These are phyloP conservation scores for Hysterium pulicare DNA, from an alignment of 2,329 filamentous ascomycete genomes.

Conservation along the genomic window DNA sequence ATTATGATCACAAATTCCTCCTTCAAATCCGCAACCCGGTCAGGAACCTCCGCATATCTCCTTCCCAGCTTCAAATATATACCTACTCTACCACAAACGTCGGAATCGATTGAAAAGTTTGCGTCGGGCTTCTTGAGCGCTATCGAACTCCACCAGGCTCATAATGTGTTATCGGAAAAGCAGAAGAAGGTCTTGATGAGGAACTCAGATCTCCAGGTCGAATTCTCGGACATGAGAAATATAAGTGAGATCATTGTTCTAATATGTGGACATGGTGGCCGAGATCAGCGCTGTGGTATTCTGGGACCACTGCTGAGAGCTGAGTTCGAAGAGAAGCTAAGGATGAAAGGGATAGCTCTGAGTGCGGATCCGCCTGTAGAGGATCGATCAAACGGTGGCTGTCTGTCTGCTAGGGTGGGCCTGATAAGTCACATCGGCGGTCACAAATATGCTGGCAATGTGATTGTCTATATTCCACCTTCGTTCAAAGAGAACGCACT, in stretches of 20 bases:
- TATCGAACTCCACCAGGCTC: conserved; percentile 57
- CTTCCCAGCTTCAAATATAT: conserved; percentile 83
- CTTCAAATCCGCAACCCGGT: conserved; percentile 46
- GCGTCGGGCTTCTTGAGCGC: conserved; percentile 67
- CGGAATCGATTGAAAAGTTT: conserved; percentile 52
- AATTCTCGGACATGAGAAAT: conserved; percentile 57
- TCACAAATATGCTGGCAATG: conserved; percentile 82
- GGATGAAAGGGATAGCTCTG: conserved; percentile 46
- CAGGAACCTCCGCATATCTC: conserved; percentile 64
- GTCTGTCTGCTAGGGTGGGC: conserved; percentile 58
- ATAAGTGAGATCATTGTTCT: conserved; percentile 71
- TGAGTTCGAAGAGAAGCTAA: conserved; percentile 65
- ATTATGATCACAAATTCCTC: conserved; percentile 74
- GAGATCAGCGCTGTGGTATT: conserved; percentile 79
- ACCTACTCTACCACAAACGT: conserved; percentile 63
- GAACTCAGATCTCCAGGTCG: conserved; percentile 46
- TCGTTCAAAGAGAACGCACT: conserved; percentile 50
- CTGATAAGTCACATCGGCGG: conserved; percentile 78
- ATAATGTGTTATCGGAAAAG: conserved; percentile 55
- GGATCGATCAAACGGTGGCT: background rate
- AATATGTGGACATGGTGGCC: conserved; percentile 80
- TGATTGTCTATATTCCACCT: conserved; percentile 75
- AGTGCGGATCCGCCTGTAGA: conserved; percentile 11
- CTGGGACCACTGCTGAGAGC: conserved; percentile 69
- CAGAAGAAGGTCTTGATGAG: conserved; percentile 46